Conservation (phyloP, 2,329 filamentous ascomycete species). For the Colletotrichum caudatum region DNA sequence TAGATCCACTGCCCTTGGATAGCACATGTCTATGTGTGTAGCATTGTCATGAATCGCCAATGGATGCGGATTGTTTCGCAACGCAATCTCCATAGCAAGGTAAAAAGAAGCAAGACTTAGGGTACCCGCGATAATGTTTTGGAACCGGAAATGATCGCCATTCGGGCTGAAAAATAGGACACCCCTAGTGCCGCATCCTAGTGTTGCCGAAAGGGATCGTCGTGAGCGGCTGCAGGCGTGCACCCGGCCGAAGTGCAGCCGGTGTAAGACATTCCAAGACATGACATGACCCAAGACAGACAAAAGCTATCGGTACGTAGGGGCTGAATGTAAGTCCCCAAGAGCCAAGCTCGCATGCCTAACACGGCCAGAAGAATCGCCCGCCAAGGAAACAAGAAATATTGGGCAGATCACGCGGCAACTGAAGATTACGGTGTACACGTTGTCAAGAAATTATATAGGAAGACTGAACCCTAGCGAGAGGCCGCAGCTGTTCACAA, state of each 20-base stretch:
- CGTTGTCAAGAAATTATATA: background rate
- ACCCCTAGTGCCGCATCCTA: slow-evolving; percentile 3
- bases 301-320: background rate
- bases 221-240: slow-evolving; percentile 25
- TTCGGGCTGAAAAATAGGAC: background rate
- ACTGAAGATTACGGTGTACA: too few relatives aligned
- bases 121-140: background rate
- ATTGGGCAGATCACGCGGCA: background rate
- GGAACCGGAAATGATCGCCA: background rate
- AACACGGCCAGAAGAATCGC: background rate
- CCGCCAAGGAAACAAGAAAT: background rate
- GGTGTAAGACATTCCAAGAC: slow-evolving; percentile 24
- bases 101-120: background rate
- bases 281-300: slow-evolving; percentile 36
- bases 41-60: background rate
- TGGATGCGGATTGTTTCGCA: background rate
- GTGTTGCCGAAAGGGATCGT: slow-evolving; percentile 16
- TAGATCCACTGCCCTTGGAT: too few relatives aligned
- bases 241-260: slow-evolving; percentile 6
- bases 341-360: background rate
- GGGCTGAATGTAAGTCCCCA: background rate
- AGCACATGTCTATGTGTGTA: background rate
- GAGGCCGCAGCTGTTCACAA: too few relatives aligned
- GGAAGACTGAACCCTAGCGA: background rate
- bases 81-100: background rate